Evolutionary conservation across 495 filamentous ascomycete genomes (phyloP), one percentile per base, ranked within the genome.

Genomic region (Darksidea phi): DNA sequence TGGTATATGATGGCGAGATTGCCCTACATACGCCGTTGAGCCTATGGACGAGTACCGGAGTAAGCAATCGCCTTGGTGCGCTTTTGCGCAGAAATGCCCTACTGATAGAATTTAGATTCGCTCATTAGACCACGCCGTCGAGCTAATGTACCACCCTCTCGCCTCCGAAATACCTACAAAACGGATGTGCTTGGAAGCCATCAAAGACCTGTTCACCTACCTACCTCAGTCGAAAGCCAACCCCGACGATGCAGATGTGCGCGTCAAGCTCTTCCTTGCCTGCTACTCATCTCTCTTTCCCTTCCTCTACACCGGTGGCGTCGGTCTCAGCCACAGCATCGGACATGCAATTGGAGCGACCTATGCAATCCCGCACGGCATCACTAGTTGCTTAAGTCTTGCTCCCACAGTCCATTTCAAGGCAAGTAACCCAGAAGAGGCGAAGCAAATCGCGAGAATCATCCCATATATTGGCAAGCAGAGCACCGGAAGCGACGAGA

Each of bases 71-170:
- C 13, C 37, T 34, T 13, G 4, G 10, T 28, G 5, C 11, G 13
- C 48, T 25, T 17, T 4, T 47, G 6, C 8, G 25, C 5, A 5
- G 18, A 1, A 7, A 48, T 34, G 2, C 2, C 13, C 23, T 38
- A 32, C 8, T 32, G 7, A 48, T 24, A 37, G 4, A 13, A 49
- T 24, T 8, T 45, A 64, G 61, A 66, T 66, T 3, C 63, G 68
- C 11, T 67, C 68, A 7, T 58, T 71, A 12, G 68, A 71, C 41
- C 68, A 71, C 48, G 68, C 68, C 13, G 66, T 71, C 11, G 68
- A 71, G 49, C 49, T 63, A 4, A 57, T 68, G 52, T 71, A 71
- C 45, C 68, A 71, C 56, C 68, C 68, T 11, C 62, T 59, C n/a
- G 66, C 57, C 17, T 54, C 65, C 15, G 68, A 71, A 36, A 63